A percentile compares a stretch with the other conserved stretches of the same genome.
phyloP scores from a whole-genome alignment of 2,329 filamentous ascomycete species.

The Aureobasidium sp. region DNA sequence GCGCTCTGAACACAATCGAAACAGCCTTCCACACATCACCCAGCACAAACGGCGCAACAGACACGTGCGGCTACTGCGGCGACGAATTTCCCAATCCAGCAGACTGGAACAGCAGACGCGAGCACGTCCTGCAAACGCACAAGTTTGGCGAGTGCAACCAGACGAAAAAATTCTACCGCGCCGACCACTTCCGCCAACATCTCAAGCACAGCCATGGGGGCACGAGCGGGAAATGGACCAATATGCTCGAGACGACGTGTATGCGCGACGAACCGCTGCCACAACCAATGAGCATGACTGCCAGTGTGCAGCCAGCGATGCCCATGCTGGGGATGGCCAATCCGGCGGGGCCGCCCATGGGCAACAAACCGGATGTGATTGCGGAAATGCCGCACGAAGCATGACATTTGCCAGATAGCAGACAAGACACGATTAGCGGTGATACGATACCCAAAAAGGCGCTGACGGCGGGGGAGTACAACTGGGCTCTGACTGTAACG shows the following conservation, averaged over 20 bases:
- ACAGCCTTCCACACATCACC: conserved; percentile 82
- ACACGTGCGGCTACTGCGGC: conserved; percentile 92
- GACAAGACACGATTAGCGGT: not conserved
- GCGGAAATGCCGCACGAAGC: conserved; percentile 17
- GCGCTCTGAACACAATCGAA: conserved; percentile 65
- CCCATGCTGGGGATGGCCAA: conserved; percentile 7
- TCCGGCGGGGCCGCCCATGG: conserved; percentile 1
- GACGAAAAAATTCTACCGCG: conserved; percentile 94
- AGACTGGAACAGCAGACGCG: conserved; percentile 80
- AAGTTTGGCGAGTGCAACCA: conserved; percentile 98
- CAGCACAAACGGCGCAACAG: conserved; percentile 47
- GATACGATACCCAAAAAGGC: not conserved
- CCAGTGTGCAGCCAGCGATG: not conserved
- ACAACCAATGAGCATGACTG: conserved; percentile 23
- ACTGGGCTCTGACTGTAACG: not conserved
- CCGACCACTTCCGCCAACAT: conserved; percentile 96
- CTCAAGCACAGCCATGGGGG: conserved; percentile 96
- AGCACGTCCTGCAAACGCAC: conserved; percentile 83
- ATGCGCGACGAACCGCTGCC: conserved; percentile 79
- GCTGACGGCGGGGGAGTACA: not conserved
- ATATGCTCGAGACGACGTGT: conserved; percentile 92
- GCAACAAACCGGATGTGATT: conserved; percentile 14
- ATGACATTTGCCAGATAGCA: not conserved
- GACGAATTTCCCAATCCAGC: conserved; percentile 83
- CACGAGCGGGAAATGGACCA: conserved; percentile 97